Base-by-base conservation (phyloP, 2,329 filamentous ascomycete genomes). In the Aspergillus sp. region DNA sequence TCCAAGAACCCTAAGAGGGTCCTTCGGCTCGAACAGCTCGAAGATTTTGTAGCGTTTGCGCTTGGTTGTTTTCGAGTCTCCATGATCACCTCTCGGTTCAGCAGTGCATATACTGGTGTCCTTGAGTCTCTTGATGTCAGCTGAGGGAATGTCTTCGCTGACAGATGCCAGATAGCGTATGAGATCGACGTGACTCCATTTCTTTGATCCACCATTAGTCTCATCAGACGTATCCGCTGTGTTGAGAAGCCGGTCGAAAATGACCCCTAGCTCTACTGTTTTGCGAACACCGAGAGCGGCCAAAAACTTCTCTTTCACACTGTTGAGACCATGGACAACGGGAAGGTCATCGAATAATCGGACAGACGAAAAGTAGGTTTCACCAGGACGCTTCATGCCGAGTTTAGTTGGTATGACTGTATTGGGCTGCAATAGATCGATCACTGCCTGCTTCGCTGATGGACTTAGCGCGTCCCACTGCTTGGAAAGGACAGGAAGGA, bases 101-200 rank as follows among this genome's bases (percentile, higher is more conserved):
- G 88, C 88, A 9, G 90, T 90, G 63, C 92, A 93, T 41, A 97
- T 90, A 10, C 84, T 84, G 0, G 90, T 90, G 45, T 86, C 82
- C 51, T 82, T 87, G 20, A 99, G 79, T 64, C 87, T 89, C 58
- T 83, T 85, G 50, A 96, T 81, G 67, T 99, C 94, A 46, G 86
- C 86, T 9, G 75, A 71, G 0, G 94, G 94, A 54, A 99, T 96
- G 61, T 99, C 94, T 48, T 89, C 83, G 54, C 84, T 85, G 24
- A 99, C 94, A 8, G 92, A 95, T 10, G 93, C 84, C 41, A 99
- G 82, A 63, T 99, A 99, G 62, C 91, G 93, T 71, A 99, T 91
- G 22, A 99, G 78, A 67, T 99, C 93, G 55, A 96, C 85, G 67
- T 97, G 93, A 52, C 90, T 96, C 89, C 90, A 96, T 69, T 86